A percentile compares a stretch with the other conserved stretches of the same genome.
Conservation (phyloP, 768 basidiomycete genomes). For the Lactarius psammicola region DNA sequence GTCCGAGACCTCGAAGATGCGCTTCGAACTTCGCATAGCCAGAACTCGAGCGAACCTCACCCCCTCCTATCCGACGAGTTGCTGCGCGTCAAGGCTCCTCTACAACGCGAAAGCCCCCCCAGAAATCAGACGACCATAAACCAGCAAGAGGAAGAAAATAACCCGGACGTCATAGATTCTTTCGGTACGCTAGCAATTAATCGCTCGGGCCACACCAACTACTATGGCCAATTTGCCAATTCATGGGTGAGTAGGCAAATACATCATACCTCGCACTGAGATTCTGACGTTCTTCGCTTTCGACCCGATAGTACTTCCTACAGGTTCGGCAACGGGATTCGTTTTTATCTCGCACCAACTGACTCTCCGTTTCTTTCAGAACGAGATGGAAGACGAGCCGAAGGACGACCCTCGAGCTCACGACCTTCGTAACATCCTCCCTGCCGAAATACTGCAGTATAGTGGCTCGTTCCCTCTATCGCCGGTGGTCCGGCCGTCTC, state of each 20-base stretch:
- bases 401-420: conserved; percentile 46
- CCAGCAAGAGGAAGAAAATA: conserved; percentile 55
- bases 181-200: conserved; percentile 78
- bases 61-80: conserved; percentile 71
- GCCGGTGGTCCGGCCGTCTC: conserved; percentile 39
- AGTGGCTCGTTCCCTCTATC: conserved; percentile 66
- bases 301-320: conserved; percentile 58
- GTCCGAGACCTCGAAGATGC: conserved; percentile 77
- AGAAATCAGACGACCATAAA: conserved; percentile 40
- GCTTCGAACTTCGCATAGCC: conserved; percentile 57
- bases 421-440: conserved; percentile 54
- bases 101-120: conserved; percentile 55
- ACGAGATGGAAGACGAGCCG: conserved; percentile 55
- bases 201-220: conserved; percentile 69
- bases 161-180: conserved; percentile 71
- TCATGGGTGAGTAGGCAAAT: conserved; percentile 57
- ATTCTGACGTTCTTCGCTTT: conserved; percentile 27
- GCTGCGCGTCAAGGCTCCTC: conserved; percentile 69
- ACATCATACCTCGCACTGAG: background rate
- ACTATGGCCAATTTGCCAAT: conserved; percentile 72
- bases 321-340: conserved; percentile 48
- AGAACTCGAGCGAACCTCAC: conserved; percentile 58
- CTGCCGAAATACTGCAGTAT: conserved; percentile 59
- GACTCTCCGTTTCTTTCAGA: conserved; percentile 55
- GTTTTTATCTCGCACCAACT: conserved; percentile 16